A percentile compares a stretch with the other conserved stretches of the same genome.
phyloP scores from a whole-genome alignment of 495 filamentous ascomycete genomes.

The Talaromyces liani region DNA sequence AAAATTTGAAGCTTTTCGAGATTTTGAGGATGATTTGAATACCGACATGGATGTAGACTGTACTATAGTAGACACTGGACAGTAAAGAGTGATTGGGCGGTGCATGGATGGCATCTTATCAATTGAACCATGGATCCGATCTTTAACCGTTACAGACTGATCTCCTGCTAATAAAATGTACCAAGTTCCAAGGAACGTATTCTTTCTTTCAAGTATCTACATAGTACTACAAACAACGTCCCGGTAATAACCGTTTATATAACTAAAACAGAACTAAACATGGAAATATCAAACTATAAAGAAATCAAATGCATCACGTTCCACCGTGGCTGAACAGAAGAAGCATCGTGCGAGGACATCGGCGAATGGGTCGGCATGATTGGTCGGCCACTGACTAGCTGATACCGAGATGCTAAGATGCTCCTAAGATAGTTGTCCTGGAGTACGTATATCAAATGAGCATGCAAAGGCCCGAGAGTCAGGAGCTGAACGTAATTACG shows the following conservation, averaged over 20 bases:
- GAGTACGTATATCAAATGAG: not conserved
- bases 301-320: not conserved
- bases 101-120: not conserved
- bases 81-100: not conserved
- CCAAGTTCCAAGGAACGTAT: not conserved
- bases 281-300: not conserved
- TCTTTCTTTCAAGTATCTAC: not conserved
- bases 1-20: not conserved
- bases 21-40: not conserved
- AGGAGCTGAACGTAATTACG: not conserved
- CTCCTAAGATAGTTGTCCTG: not conserved
- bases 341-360: not conserved
- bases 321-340: not conserved
- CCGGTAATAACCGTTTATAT: not conserved
- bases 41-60: not conserved
- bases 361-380: not conserved
- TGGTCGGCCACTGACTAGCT: not conserved
- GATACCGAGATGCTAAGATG: not conserved
- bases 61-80: not conserved
- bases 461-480: not conserved
- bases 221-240: not conserved
- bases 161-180: not conserved
- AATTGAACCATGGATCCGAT: not conserved
- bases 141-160: not conserved
- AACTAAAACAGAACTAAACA: not conserved